Conservation (phyloP, 805 yeast species). For the Cyberlindnera nakhonratchasimensis region DNA sequence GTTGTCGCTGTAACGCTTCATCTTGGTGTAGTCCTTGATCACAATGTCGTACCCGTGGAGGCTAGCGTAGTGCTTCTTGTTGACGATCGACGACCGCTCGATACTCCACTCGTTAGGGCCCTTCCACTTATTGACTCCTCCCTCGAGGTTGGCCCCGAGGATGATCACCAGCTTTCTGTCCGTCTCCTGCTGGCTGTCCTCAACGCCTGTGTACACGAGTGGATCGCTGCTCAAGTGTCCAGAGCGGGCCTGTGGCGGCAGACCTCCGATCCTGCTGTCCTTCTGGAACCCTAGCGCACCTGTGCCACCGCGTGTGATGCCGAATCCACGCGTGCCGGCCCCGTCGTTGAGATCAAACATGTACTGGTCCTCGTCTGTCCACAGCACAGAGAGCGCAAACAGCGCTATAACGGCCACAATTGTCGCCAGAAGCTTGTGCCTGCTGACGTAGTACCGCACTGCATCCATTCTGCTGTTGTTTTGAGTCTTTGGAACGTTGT, state of each 20-base stretch:
- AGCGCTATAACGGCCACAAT: constrained; percentile 1
- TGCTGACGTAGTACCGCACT: constrained; percentile 9
- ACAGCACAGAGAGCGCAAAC: constrained; percentile 1
- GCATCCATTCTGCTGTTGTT: too few species aligned
- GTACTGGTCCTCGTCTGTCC: constrained; percentile 10
- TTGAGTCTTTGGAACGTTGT: too few species aligned
- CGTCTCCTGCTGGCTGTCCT: constrained; percentile 12
- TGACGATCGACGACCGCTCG: constrained; percentile 45
- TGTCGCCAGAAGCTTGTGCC: constrained; percentile 15
- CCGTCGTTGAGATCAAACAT: constrained; percentile 25
- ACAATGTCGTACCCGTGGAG: constrained; percentile 47
- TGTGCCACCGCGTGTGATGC: constrained; percentile 28
- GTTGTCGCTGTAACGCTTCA: constrained; percentile 47
- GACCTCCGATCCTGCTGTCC: constrained; percentile 23
- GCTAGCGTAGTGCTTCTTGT: constrained; percentile 46
- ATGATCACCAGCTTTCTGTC: constrained; percentile 32
- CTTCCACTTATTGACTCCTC: constrained; percentile 39
- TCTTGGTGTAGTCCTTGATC: constrained; percentile 42
- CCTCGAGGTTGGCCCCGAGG: constrained; percentile 39
- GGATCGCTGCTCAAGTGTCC: constrained; percentile 15
- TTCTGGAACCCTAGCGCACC: constrained; percentile 24
- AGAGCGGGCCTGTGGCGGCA: constrained; percentile 24
- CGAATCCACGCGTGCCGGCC: constrained; percentile 21
- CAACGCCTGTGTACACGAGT: constrained; percentile 13
- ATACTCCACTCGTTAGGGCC: constrained; percentile 42